Percentiles rank a stretch among this genome's conserved stretches.
phyloP scores from a whole-genome alignment of 1,139 yeast genomes.

The Scheffersomyces insectosa region DNA sequence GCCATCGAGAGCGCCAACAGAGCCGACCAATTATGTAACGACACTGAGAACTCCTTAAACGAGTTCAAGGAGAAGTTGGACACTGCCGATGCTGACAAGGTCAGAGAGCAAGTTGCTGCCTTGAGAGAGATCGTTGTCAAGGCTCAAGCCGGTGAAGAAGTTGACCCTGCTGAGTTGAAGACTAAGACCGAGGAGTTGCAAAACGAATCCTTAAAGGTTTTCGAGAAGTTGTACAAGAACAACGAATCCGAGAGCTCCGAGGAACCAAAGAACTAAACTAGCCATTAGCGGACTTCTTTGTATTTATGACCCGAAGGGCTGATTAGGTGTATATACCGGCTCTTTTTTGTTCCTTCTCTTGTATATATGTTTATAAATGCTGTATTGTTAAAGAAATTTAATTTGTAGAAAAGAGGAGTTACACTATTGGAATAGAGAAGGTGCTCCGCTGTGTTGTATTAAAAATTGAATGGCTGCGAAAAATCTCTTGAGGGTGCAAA shows the following conservation, averaged over 20 bases:
- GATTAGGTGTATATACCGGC: slow-evolving; percentile 12
- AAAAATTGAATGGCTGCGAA: too few relatives aligned
- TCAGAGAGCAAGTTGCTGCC: slow-evolving; percentile 71
- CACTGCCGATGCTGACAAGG: slow-evolving; percentile 82
- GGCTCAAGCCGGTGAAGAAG: slow-evolving; percentile 92
- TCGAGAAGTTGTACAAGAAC: slow-evolving; percentile 95
- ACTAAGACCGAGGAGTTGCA: slow-evolving; percentile 94
- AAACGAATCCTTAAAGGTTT: slow-evolving; percentile 86
- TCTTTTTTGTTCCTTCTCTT: slow-evolving; percentile 1
- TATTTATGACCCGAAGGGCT: slow-evolving; percentile 5
- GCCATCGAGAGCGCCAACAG: slow-evolving; percentile 94
- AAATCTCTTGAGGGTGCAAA: too few relatives aligned
- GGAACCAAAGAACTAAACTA: slow-evolving; percentile 45
- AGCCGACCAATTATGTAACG: slow-evolving; percentile 95
- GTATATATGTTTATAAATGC: slow-evolving; percentile 3
- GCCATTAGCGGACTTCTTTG: background rate
- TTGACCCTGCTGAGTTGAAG: slow-evolving; percentile 81
- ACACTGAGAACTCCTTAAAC: slow-evolving; percentile 90
- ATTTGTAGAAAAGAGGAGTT: too few relatives aligned
- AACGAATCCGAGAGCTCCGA: slow-evolving; percentile 32
- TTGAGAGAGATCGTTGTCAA: slow-evolving; percentile 90
- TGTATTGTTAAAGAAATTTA: background rate
- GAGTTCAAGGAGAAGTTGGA: slow-evolving; percentile 95
- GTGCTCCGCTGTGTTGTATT: too few relatives aligned
- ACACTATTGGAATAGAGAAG: too few relatives aligned